Evolutionary conservation across 768 basidiomycete genomes (phyloP).

Genomic region (Suillus variegatus): DNA sequence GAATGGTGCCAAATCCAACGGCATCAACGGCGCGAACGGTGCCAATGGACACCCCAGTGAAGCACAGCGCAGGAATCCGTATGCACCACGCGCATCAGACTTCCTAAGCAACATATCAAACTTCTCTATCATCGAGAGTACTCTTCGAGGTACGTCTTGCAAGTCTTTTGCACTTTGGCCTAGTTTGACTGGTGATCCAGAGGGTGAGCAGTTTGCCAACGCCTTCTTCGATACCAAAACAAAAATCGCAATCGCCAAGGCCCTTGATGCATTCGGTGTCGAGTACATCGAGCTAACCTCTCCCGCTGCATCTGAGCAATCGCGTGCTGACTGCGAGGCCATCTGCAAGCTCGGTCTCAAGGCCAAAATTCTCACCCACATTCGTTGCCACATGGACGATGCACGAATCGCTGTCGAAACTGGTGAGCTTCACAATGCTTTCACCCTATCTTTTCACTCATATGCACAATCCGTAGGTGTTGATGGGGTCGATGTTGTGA

Average conservation of each 20-base stretch:
- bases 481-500: conserved; percentile 98
- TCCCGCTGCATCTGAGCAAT: conserved; percentile 96
- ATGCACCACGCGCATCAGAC: conserved; percentile 89
- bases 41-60: conserved; percentile 35
- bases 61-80: conserved; percentile 65
- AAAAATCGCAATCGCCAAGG: conserved; percentile 98
- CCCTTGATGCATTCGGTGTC: conserved; percentile 97
- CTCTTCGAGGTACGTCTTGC: conserved; percentile 74
- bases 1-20: conserved; percentile 29
- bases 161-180: conserved; percentile 6
- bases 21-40: conserved; percentile 45
- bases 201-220: conserved; percentile 99
- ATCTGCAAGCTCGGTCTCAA: conserved; percentile 99
- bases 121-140: conserved; percentile 97
- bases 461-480: conserved; percentile 59
- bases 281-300: conserved; percentile 99
- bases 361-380: conserved; percentile 97
- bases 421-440: conserved; percentile 46
- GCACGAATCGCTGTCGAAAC: conserved; percentile 98
- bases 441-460: not conserved
- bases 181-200: conserved; percentile 39
- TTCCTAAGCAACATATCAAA: conserved; percentile 91
- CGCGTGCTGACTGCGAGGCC: conserved; percentile 89
- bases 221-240: conserved; percentile 99
- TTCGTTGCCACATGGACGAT: conserved; percentile 99